Conservation (phyloP, 768 basidiomycete species). For the Auriscalpium microsporum region DNA sequence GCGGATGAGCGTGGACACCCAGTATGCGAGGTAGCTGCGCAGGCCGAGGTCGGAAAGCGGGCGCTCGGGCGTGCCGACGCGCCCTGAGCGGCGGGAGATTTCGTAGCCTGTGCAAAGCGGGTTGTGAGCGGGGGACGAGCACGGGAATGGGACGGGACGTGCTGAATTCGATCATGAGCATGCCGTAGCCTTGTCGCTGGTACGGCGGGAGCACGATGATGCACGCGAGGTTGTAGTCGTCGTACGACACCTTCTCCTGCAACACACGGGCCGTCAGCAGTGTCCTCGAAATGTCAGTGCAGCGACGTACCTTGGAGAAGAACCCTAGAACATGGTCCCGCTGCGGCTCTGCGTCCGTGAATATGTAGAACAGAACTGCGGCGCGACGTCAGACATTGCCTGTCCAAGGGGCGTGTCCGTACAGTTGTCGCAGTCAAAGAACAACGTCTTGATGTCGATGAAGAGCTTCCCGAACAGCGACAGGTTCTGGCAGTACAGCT, state of each 20-base stretch:
- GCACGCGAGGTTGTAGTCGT: constrained; percentile 95
- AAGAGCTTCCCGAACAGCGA: constrained; percentile 97
- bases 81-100: constrained; percentile 69
- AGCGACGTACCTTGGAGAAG: constrained; percentile 50
- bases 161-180: constrained; percentile 99
- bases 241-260: constrained; percentile 91
- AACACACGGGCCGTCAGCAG: not conserved
- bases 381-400: not conserved
- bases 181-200: constrained; percentile 84
- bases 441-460: constrained; percentile 94
- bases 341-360: constrained; percentile 76
- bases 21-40: constrained; percentile 82
- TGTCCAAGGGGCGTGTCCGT: constrained; percentile 20
- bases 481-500: constrained; percentile 96
- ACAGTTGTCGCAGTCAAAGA: constrained; percentile 88
- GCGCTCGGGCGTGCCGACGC: constrained; percentile 87
- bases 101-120: constrained; percentile 65
- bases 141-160: constrained; percentile 20
- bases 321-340: constrained; percentile 76
- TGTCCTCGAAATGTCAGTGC: not conserved
- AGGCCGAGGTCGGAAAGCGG: constrained; percentile 91
- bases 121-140: not conserved
- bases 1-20: constrained; percentile 77
- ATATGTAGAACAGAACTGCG: constrained; percentile 82
- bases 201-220: constrained; percentile 94